A percentile compares a stretch with the other conserved stretches of the same genome.
Conservation (phyloP, 2,329 filamentous ascomycete species). For the Aureobasidium vineae region DNA sequence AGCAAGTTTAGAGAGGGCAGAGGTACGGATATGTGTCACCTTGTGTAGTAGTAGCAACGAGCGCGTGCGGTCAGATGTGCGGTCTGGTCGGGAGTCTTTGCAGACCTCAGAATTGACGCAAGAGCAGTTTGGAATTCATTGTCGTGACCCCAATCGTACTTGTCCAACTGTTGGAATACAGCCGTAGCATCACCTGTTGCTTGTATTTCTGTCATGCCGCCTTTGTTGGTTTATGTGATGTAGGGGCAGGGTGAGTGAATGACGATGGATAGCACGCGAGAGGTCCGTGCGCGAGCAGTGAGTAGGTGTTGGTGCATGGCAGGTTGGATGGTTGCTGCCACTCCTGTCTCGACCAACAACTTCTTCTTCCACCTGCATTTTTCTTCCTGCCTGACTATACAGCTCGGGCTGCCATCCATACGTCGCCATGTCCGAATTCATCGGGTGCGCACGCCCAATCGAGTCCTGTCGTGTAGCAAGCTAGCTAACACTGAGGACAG, state of each 20-base stretch:
- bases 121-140: slow-evolving; percentile 67
- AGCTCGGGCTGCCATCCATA: slow-evolving; percentile 20
- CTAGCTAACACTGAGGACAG: slow-evolving; percentile 46
- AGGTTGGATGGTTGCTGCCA: background rate
- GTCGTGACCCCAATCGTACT: slow-evolving; percentile 67
- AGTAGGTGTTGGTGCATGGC: background rate
- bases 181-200: slow-evolving; percentile 30
- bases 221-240: background rate
- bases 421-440: slow-evolving; percentile 58
- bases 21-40: slow-evolving; percentile 35
- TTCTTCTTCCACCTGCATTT: slow-evolving; percentile 17
- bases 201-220: slow-evolving; percentile 30
- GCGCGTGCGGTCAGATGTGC: slow-evolving; percentile 63
- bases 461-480: slow-evolving; percentile 44
- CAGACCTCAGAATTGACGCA: slow-evolving; percentile 61
- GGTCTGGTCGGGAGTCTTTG: slow-evolving; percentile 54
- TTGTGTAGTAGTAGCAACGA: slow-evolving; percentile 66
- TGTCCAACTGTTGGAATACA: slow-evolving; percentile 61
- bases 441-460: slow-evolving; percentile 52
- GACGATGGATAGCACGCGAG: background rate
- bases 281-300: background rate
- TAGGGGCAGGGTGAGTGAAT: background rate
- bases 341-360: slow-evolving; percentile 13
- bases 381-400: background rate
- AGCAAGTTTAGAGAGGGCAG: background rate